Conservation (phyloP, 345 rosid species). For the Noccaea caerulescens region DNA sequence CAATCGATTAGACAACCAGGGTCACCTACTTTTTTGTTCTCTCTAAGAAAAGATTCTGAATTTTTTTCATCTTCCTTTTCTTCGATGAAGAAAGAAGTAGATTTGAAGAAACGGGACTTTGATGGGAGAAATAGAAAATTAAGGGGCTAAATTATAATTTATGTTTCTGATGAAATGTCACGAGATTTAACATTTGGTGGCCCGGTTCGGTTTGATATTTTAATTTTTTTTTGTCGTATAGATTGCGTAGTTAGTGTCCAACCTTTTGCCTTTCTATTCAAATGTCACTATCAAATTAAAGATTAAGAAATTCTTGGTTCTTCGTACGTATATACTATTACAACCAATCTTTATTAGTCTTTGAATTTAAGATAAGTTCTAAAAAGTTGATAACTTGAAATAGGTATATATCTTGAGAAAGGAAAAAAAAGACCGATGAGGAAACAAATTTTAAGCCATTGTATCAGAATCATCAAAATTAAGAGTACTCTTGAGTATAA, state of each 20-base stretch:
- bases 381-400: too few relatives aligned
- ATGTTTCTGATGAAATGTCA: neutral
- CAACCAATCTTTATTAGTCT: constrained; percentile 15
- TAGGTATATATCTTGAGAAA: too few relatives aligned
- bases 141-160: constrained; percentile 5
- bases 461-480: too few relatives aligned
- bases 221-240: neutral
- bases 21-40: constrained; percentile 30
- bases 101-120: constrained; percentile 15
- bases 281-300: constrained; percentile 33
- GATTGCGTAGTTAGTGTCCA: constrained; percentile 37
- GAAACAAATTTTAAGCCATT: too few relatives aligned
- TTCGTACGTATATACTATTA: neutral
- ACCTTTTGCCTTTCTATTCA: constrained; percentile 40
- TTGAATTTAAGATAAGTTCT: constrained; percentile 6
- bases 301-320: neutral
- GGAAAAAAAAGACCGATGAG: too few relatives aligned
- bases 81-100: constrained; percentile 24
- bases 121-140: neutral
- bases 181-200: constrained; percentile 8
- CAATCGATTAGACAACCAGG: constrained; percentile 32
- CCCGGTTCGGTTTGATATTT: constrained; percentile 19
- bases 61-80: constrained; percentile 13
- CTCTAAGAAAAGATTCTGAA: constrained; percentile 15
- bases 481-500: too few relatives aligned